Evolutionary conservation across 495 filamentous ascomycete genomes (phyloP), one percentile per base, ranked within the genome.

Genomic region (Daldinia decipiens): DNA sequence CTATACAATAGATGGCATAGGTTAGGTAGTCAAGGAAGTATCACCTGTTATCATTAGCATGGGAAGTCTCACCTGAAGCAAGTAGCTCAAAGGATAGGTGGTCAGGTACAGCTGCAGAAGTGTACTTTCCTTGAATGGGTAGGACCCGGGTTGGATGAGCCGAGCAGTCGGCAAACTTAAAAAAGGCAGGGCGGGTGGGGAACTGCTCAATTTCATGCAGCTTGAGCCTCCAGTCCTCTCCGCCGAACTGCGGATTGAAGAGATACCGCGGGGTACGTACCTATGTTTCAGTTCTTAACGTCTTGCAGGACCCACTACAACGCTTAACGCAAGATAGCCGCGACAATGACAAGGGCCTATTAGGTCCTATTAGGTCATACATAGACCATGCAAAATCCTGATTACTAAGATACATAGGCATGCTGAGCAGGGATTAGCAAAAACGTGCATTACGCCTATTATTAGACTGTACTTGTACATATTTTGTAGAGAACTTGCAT

Each of bases 281-380:
- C 61, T 61, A 39, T 32, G 65, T 68, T 68, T 65, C 61, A 65
- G 52, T 65, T 65, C 50, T 59, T 27, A 68, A 52, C 52, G 56
- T 65, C 51, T 68, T 13, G 38, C 57, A 53, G 43, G 65, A 68
- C 62, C 70, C 65, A 65, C 65, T 47, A 38, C 17, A 47, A 62
- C 40, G 65, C 61, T 66, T 65, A 67, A 73, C 70, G 70, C 70
- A 73, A 73, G 70, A 73, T 73, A 73, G 70, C 70, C 70, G 70
- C 70, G 70, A 68, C 59, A 45, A 45, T 55, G 60, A 62, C 65
- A 65, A 62, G 61, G 69, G 69, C 39, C 38, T 29, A 29, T 29
- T 4, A 29, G 27, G 27, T 29, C 27, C 19, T 39, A 31, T 47
- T 47, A 39, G 62, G 27, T 55, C 38, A 31, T 39, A 31, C 38